These are phyloP conservation scores for Phytophthora tentaculata DNA, from an alignment of 352 stramenopile species.

Conservation along the genomic window DNA sequence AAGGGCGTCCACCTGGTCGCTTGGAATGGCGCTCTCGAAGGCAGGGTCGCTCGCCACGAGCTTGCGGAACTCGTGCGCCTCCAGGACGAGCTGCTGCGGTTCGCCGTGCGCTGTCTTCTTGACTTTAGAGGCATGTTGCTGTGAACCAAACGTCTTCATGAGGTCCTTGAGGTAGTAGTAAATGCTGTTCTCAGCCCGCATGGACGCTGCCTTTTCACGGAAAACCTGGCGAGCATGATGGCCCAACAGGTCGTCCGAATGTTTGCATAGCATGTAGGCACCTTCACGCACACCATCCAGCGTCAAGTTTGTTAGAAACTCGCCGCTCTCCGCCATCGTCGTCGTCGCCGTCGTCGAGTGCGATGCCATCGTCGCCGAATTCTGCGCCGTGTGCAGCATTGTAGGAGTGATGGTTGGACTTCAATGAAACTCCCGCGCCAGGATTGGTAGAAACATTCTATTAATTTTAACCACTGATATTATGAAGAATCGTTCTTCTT, in stretches of 20 bases:
- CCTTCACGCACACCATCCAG: conserved; percentile 81
- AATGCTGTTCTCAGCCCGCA: conserved; percentile 82
- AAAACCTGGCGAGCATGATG: conserved; percentile 84
- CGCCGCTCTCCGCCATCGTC: conserved; percentile 49
- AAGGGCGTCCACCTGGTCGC: conserved; percentile 74
- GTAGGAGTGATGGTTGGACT: conserved; percentile 28
- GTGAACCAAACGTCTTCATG: conserved; percentile 68
- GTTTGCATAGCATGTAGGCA: conserved; percentile 86
- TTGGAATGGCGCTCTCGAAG: conserved; percentile 73
- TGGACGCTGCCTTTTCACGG: conserved; percentile 83
- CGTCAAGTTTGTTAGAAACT: conserved; percentile 69
- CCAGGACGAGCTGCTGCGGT: conserved; percentile 57
- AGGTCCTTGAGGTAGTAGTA: conserved; percentile 90
- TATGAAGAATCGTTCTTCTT: conserved; percentile 24
- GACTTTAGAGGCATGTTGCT: conserved; percentile 49
- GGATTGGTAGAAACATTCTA: conserved; percentile 15
- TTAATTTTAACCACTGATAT: conserved; percentile 18
- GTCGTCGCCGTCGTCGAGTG: neutral
- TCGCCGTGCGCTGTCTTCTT: conserved; percentile 43
- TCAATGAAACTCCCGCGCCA: conserved; percentile 37
- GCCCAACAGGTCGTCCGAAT: conserved; percentile 81
- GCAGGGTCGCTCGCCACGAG: conserved; percentile 79
- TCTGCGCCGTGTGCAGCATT: conserved; percentile 7
- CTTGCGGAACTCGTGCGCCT: conserved; percentile 79
- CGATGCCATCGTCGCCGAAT: neutral